Conservation (phyloP, 73 alveolate species). For the Paramecium biaurelia region DNA sequence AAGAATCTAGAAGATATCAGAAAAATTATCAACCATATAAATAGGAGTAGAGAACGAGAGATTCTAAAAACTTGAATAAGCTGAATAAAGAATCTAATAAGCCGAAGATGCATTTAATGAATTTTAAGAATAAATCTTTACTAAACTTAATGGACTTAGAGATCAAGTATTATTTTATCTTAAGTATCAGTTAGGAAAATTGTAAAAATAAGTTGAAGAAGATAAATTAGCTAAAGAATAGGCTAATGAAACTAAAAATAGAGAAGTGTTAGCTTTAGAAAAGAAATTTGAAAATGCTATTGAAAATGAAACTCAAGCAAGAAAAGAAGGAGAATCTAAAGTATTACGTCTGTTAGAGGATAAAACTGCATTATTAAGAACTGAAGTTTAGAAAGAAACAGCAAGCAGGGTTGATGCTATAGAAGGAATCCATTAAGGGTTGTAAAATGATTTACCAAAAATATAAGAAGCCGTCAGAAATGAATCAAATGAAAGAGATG, state of each 20-base stretch:
- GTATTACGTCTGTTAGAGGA: conserved; percentile 64
- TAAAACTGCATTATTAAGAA: conserved; percentile 52
- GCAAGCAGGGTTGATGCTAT: conserved; percentile 54
- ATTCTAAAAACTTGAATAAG: conserved; percentile 62
- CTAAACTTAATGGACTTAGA: conserved; percentile 53
- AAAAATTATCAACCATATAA: conserved; percentile 51
- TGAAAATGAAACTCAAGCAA: conserved; percentile 61
- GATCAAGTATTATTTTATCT: conserved; percentile 48
- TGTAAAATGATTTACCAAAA: conserved; percentile 80
- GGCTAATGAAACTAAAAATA: conserved; percentile 62
- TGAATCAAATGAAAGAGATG: conserved; percentile 80
- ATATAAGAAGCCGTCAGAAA: conserved; percentile 80
- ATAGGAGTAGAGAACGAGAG: conserved; percentile 57
- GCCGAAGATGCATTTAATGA: conserved; percentile 70
- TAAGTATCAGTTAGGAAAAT: conserved; percentile 38
- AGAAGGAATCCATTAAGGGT: conserved; percentile 60
- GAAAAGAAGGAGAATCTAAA: conserved; percentile 71
- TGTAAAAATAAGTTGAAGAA: conserved; percentile 67
- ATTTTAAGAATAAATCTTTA: conserved; percentile 64
- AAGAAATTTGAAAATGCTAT: conserved; percentile 62
- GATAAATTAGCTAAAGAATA: conserved; percentile 70
- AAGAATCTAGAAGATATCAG: conserved; percentile 54
- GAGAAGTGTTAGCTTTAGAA: conserved; percentile 67
- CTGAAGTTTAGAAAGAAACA: conserved; percentile 60
- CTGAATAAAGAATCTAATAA: conserved; percentile 67